phyloP scores from a whole-genome alignment of 176 grass and related monocot species.

The Melocanna baccifera region DNA sequence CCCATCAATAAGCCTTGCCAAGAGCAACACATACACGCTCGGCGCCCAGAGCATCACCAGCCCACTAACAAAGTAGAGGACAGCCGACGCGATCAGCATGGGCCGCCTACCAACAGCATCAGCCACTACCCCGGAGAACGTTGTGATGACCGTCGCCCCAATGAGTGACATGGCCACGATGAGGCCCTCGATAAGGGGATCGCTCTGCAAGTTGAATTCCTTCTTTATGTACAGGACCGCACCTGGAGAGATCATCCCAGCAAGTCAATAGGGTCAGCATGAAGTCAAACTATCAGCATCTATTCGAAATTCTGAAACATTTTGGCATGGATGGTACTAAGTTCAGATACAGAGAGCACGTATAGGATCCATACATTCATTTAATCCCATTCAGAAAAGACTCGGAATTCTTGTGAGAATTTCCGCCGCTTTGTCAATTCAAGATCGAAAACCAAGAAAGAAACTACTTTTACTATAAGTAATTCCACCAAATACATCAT shows the following conservation, averaged over 20 bases:
- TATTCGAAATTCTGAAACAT: slow-evolving; percentile 1
- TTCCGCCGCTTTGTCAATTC: background rate
- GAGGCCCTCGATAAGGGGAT: slow-evolving; percentile 85
- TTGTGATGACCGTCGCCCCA: slow-evolving; percentile 76
- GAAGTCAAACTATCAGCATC: slow-evolving; percentile 30
- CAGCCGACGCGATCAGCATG: slow-evolving; percentile 75
- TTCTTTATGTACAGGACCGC: slow-evolving; percentile 88
- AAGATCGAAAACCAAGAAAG: background rate
- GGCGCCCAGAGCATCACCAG: slow-evolving; percentile 95
- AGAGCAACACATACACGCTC: slow-evolving; percentile 68
- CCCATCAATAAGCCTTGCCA: slow-evolving; percentile 92
- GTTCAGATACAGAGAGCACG: background rate
- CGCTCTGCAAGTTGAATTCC: slow-evolving; percentile 73
- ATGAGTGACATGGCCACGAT: slow-evolving; percentile 93
- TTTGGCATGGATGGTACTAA: background rate
- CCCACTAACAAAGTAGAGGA: slow-evolving; percentile 76
- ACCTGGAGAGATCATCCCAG: slow-evolving; percentile 46
- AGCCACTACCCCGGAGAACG: slow-evolving; percentile 68
- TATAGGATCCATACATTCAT: background rate
- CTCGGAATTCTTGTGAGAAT: background rate
- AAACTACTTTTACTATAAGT: background rate
- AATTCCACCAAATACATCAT: slow-evolving; percentile 30
- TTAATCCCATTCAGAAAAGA: background rate
- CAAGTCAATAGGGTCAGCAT: slow-evolving; percentile 28
- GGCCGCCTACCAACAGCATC: slow-evolving; percentile 72